Evolutionary conservation across 129 eudicot genomes (phyloP), one percentile per base, ranked within the genome.

Genomic region (Artemisia tridentata): DNA sequence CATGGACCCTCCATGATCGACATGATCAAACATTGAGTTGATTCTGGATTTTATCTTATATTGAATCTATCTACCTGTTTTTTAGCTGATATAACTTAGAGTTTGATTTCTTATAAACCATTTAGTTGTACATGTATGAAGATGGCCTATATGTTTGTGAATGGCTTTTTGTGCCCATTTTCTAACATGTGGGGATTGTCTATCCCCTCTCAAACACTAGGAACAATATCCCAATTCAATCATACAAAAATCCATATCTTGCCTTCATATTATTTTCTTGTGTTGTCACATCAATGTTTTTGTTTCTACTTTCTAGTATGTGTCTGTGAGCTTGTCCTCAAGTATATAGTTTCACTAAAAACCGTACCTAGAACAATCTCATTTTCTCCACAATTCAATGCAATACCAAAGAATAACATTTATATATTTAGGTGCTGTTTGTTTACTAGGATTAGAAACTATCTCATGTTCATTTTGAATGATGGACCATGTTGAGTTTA

Each of bases 221-320:
- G 19, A 75, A 63, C 34, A 65, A 74, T 34, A 51, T 38, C 55
- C 29, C 72, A 56, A 56, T 67, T 56, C 68, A 67, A 75, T 75
- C 79, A 67, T 47, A 62, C 45, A 75, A 45, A 67, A 27, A 60
- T 67, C 68, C 61, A 47, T 73, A 54, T 64, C 46, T 51, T 20
- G 11, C 63, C 55, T 52, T 9, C 78, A 52, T 46, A 56, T 12
- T 4, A 45, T 6, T 17, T 56, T 67, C 50, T 43, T 75, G 79
- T 75, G 67, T 67, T 67, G 74, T 75, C 79, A 75, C 73, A 75
- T 75, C 79, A 20, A 75, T 75, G 20, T 46, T 66, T 47, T 56
- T 38, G 62, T 75, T 65, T 75, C 65, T 54, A 25, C 29, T 53
- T 11, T 63, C 56, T 11, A 11, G 1, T 56, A 45, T 60, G 38